Base-by-base conservation (phyloP, 2,329 filamentous ascomycete species). In the Zopfia rhizophila region DNA sequence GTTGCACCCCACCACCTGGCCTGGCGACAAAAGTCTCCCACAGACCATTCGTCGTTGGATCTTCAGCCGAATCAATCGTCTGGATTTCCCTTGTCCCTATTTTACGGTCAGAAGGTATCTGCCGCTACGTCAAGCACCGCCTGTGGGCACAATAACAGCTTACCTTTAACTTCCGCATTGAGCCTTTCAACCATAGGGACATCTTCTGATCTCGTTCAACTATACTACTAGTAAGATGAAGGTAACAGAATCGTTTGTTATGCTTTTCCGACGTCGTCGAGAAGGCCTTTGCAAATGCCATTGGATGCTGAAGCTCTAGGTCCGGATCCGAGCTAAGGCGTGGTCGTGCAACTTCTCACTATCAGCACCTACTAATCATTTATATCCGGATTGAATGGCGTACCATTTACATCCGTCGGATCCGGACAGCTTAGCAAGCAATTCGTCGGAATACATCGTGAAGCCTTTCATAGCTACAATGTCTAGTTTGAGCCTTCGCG, bases 11-110 rank as follows among this genome's bases (percentile, higher is more conserved):
- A 30, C 48, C 47, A n/a, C 49, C 47, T 19, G 45, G 52, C 13
- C 52, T 45, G 21, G 55, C 51, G 7, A 56, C 49, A 17, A 56
- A 32, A 14, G 53, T 61, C 21, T 48, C 41, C 53, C 55, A 59
- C 18, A 33, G 22, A 11, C 42, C 40, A 18, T 31, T 38, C n/a
- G 36, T 40, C n/a, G 7, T 24, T 7, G 32, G 22, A 16, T 41
- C 31, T 18, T 45, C 48, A 3, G 42, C 54, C 18, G 59, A 45
- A 5, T 55, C 40, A 10, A 61, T 49, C 50, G 48, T 55, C 22
- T 54, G 49, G 11, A 25, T 25, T 32, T 59, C 50, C 46, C 52
- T 37, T 39, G 47, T 24, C 48, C 50, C 46, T 52, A 33, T n/a
- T n/a, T n/a, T n/a, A n/a, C n/a, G n/a, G n/a, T n/a, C n/a, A n/a